phyloP scores from a whole-genome alignment of 768 basidiomycete genomes.

The Rhizopogon salebrosus region DNA sequence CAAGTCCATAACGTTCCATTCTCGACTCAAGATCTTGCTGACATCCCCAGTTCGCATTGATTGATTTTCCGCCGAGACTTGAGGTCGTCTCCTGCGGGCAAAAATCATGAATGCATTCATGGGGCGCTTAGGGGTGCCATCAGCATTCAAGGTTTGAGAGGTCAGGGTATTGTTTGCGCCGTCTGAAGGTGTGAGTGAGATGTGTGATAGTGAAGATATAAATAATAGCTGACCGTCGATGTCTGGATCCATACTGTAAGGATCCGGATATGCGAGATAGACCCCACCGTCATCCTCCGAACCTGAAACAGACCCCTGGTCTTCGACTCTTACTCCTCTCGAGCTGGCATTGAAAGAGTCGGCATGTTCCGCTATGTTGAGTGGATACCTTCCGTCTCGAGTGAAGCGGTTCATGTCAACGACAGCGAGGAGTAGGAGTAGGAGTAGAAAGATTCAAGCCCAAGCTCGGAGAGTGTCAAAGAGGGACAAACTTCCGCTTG shows the following conservation, averaged over 20 bases:
- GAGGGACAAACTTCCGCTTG: slow-evolving; percentile 4
- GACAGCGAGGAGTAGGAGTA: slow-evolving; percentile 1
- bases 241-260: slow-evolving; percentile 39
- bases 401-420: slow-evolving; percentile 26
- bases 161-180: slow-evolving; percentile 50
- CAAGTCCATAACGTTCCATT: slow-evolving; percentile 78
- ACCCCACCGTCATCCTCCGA: slow-evolving; percentile 49
- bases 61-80: slow-evolving; percentile 83
- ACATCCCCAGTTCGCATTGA: slow-evolving; percentile 89
- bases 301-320: slow-evolving; percentile 47
- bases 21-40: slow-evolving; percentile 80
- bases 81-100: slow-evolving; percentile 73
- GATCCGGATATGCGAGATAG: slow-evolving; percentile 24
- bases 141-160: slow-evolving; percentile 76
- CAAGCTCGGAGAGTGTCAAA: neutral
- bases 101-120: slow-evolving; percentile 97
- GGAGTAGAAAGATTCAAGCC: slow-evolving; percentile 10
- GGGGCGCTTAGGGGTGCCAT: slow-evolving; percentile 84
- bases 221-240: slow-evolving; percentile 36
- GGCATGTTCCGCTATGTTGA: slow-evolving; percentile 22
- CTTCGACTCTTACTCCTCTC: slow-evolving; percentile 32
- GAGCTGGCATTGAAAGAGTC: slow-evolving; percentile 20
- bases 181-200: slow-evolving; percentile 22
- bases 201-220: slow-evolving; percentile 7
- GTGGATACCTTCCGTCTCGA: slow-evolving; percentile 18